Evolutionary conservation across 768 basidiomycete species (phyloP).

Genomic region (Suillus luteus): DNA sequence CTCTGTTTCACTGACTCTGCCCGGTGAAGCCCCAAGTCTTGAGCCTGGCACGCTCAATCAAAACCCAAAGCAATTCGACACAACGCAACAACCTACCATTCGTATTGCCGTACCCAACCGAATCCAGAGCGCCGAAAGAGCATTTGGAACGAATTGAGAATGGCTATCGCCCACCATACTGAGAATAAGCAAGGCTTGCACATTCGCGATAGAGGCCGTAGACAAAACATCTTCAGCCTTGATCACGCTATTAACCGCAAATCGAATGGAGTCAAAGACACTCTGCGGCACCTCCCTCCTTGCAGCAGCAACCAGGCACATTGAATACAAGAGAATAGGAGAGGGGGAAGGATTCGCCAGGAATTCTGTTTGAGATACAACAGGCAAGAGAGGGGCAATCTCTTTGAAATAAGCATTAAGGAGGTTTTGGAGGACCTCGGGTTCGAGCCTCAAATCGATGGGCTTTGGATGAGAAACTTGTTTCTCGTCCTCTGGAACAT

Average conservation of each 20-base stretch:
- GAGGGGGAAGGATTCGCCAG: constrained; percentile 71
- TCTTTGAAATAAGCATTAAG: constrained; percentile 91
- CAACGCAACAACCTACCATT: constrained; percentile 62
- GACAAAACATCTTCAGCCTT: constrained; percentile 90
- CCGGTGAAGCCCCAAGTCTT: constrained; percentile 93
- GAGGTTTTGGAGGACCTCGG: constrained; percentile 75
- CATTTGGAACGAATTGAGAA: constrained; percentile 84
- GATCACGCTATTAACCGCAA: constrained; percentile 82
- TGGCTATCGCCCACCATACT: constrained; percentile 91
- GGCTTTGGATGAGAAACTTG: constrained; percentile 59
- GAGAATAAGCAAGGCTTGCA: constrained; percentile 84
- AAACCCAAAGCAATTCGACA: constrained; percentile 10
- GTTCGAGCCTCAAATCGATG: constrained; percentile 72
- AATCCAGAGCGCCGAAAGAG: constrained; percentile 84
- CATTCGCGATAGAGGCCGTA: constrained; percentile 81
- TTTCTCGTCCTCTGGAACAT: constrained; percentile 58
- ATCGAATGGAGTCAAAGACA: constrained; percentile 89
- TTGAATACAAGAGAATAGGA: constrained; percentile 86
- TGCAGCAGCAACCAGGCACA: constrained; percentile 90
- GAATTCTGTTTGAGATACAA: constrained; percentile 89
- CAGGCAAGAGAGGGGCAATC: constrained; percentile 85
- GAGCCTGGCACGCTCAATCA: constrained; percentile 59
- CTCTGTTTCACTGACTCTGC: constrained; percentile 84
- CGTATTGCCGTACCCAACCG: constrained; percentile 87
- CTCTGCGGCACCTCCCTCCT: constrained; percentile 79